Evolutionary conservation across 192 early-diverging fungal genomes (phyloP).

Genomic region (Podochytrium sp.): DNA sequence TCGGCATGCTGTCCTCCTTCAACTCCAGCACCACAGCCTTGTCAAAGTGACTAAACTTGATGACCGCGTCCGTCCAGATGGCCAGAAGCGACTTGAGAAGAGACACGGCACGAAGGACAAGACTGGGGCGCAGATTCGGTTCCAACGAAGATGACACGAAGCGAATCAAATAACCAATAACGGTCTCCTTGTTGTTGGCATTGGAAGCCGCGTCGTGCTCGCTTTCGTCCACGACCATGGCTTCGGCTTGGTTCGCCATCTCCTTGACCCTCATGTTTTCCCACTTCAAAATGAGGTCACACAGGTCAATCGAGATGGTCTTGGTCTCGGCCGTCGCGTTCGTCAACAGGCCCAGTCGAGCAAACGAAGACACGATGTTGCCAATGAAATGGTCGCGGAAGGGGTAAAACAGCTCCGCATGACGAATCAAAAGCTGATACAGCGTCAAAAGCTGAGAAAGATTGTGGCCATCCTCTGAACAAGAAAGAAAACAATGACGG

Average conservation of each 20-base stretch:
- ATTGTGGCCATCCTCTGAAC: constrained; percentile 90
- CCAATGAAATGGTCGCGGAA: constrained; percentile 87
- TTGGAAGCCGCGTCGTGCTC: constrained; percentile 11
- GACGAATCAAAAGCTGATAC: constrained; percentile 88
- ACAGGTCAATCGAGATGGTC: constrained; percentile 84
- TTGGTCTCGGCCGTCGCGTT: constrained; percentile 86
- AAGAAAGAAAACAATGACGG: too few species aligned
- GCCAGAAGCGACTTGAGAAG: constrained; percentile 68
- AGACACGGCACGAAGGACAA: constrained; percentile 61
- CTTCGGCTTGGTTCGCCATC: constrained; percentile 29
- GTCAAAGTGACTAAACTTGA: constrained; percentile 71
- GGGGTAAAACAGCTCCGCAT: constrained; percentile 89
- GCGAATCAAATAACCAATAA: constrained; percentile 43
- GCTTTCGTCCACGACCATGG: constrained; percentile 35
- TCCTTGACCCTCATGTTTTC: constrained; percentile 69
- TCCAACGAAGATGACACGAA: constrained; percentile 61
- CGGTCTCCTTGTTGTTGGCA: constrained; percentile 34
- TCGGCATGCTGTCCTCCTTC: constrained; percentile 54
- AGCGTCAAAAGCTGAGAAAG: constrained; percentile 87
- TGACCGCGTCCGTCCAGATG: constrained; percentile 75
- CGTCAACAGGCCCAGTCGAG: constrained; percentile 84
- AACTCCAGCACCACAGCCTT: constrained; percentile 64
- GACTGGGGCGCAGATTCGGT: not conserved
- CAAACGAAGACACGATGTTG: constrained; percentile 83
- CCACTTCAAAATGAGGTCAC: constrained; percentile 91